Percentiles rank a stretch among this genome's conserved stretches.
phyloP scores from a whole-genome alignment of 2,329 filamentous ascomycete species.

The Talaromyces sp. region DNA sequence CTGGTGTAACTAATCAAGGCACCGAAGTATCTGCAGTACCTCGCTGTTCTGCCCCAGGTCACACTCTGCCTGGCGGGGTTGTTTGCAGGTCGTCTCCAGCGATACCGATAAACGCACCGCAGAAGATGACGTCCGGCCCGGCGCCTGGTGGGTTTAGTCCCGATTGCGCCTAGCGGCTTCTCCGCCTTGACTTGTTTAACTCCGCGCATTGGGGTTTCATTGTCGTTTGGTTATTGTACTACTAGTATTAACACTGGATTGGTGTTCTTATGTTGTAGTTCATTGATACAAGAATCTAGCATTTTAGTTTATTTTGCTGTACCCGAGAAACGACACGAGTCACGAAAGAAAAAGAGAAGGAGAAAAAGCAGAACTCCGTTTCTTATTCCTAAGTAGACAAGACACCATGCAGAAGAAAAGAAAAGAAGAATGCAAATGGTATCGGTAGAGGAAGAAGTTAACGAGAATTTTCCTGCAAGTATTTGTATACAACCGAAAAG shows the following conservation, averaged over 20 bases:
- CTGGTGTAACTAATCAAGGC: neutral
- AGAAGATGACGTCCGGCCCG: slow-evolving; percentile 4
- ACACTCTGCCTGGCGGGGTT: neutral
- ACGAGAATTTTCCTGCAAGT: slow-evolving; percentile 43
- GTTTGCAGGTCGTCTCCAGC: neutral
- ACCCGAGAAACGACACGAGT: neutral
- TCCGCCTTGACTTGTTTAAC: neutral
- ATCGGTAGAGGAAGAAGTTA: slow-evolving; percentile 16
- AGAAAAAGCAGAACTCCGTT: neutral
- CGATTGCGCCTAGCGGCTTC: neutral
- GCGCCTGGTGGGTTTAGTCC: neutral
- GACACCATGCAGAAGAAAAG: neutral
- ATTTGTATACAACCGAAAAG: slow-evolving; percentile 76
- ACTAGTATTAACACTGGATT: neutral
- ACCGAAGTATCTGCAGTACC: neutral
- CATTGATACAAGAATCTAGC: neutral
- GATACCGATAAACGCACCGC: slow-evolving; percentile 1
- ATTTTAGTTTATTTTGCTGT: neutral
- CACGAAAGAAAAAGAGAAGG: neutral
- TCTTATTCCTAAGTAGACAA: neutral
- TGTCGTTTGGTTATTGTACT: neutral
- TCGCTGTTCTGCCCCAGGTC: neutral
- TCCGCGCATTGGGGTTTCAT: neutral
- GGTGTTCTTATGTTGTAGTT: neutral
- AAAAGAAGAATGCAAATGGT: neutral